phyloP scores from a whole-genome alignment of 306 rosid genomes.

The Citrullus amarus region DNA sequence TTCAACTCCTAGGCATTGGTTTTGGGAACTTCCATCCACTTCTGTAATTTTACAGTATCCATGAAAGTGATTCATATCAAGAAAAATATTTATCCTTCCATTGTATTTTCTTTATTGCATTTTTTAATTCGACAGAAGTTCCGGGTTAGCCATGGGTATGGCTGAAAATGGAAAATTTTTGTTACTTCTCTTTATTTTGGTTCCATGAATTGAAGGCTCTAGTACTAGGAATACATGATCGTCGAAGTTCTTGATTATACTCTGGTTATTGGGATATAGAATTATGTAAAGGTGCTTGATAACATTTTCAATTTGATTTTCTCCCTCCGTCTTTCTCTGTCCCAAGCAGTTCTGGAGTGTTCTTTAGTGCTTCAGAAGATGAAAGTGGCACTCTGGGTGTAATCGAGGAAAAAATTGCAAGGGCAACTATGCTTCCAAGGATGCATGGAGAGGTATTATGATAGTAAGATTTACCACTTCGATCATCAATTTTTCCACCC shows the following conservation, averaged over 20 bases:
- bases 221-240: not conserved
- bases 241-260: not conserved
- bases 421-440: slow-evolving; percentile 73
- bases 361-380: slow-evolving; percentile 60
- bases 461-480: not conserved
- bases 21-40: not conserved
- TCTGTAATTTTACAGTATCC: not conserved
- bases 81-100: not conserved
- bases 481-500: not conserved
- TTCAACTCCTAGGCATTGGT: not conserved
- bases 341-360: slow-evolving; percentile 62
- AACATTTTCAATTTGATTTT: not conserved
- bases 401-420: slow-evolving; percentile 82
- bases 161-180: not conserved
- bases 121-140: not conserved
- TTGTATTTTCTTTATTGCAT: not conserved
- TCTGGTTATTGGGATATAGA: not conserved
- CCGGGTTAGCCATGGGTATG: not conserved
- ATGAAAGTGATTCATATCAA: not conserved
- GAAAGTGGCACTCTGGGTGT: slow-evolving; percentile 42
- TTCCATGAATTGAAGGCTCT: not conserved
- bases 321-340: slow-evolving; percentile 5
- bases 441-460: slow-evolving; percentile 66
- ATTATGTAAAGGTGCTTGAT: not conserved
- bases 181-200: not conserved